A percentile compares a stretch with the other conserved stretches of the same genome.
Conservation (phyloP, 2,329 filamentous ascomycete species). For the Pseudofabraea citricarpa region DNA sequence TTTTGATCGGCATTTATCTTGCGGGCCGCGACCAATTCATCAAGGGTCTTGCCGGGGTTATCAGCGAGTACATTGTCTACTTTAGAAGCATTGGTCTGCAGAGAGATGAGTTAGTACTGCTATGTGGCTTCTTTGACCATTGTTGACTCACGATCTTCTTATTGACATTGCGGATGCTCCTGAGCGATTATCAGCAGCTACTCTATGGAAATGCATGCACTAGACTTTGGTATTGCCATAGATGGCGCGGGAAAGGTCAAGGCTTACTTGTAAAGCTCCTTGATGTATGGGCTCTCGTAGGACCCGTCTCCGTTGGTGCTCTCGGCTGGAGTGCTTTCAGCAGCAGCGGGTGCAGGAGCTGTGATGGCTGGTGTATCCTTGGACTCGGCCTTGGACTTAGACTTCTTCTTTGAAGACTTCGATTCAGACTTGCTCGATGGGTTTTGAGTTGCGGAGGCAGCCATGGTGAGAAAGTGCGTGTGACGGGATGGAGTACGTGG, state of each 20-base stretch:
- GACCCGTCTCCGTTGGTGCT: constrained; percentile 43
- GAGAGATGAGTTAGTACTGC: constrained; percentile 13
- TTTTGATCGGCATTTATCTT: constrained; percentile 81
- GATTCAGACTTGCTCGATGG: constrained; percentile 56
- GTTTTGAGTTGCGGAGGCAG: constrained; percentile 59
- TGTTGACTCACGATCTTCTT: constrained; percentile 79
- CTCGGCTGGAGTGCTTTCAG: constrained; percentile 39
- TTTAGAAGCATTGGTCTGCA: constrained; percentile 64
- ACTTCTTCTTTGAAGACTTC: constrained; percentile 68
- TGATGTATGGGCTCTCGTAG: constrained; percentile 74
- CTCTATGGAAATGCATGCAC: background rate
- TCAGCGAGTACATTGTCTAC: constrained; percentile 65
- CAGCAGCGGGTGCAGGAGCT: constrained; percentile 41
- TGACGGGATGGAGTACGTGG: too few relatives aligned
- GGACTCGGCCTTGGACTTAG: constrained; percentile 51
- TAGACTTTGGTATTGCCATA: constrained; percentile 6
- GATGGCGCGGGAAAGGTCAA: background rate
- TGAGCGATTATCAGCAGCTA: constrained; percentile 32
- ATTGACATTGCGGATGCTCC: constrained; percentile 84
- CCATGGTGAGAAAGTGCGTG: constrained; percentile 42
- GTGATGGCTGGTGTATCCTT: constrained; percentile 44
- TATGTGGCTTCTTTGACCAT: background rate
- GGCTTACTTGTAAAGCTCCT: constrained; percentile 83
- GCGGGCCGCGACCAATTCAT: constrained; percentile 64
- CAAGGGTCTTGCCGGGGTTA: constrained; percentile 65